Evolutionary conservation across 1,139 yeast genomes (phyloP).

Genomic region (Hansenula anomala): DNA sequence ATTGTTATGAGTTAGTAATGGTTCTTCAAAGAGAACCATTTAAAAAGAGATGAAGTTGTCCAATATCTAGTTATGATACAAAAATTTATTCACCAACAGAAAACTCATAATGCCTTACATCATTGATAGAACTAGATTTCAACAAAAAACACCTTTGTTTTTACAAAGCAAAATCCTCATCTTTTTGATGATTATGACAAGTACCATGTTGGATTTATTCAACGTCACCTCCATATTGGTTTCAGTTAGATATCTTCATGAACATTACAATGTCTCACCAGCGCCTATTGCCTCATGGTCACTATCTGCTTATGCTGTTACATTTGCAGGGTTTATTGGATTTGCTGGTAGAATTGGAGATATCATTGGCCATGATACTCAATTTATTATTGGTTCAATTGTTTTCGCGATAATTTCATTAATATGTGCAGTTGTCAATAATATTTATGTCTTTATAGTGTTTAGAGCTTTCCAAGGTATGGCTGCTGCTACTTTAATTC

Average conservation of each 20-base stretch:
- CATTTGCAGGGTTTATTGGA: constrained; percentile 32
- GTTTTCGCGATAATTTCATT: constrained; percentile 24
- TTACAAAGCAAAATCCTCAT: not conserved
- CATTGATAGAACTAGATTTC: not conserved
- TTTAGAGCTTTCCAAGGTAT: constrained; percentile 36
- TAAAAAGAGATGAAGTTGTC: too few relatives aligned
- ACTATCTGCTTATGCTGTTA: constrained; percentile 32
- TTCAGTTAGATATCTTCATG: not conserved
- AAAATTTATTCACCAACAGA: too few relatives aligned
- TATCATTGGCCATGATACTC: constrained; percentile 28
- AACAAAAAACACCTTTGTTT: not conserved
- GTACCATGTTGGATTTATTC: not conserved
- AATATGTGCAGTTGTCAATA: constrained; percentile 27
- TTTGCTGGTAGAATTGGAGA: constrained; percentile 33
- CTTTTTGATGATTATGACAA: not conserved
- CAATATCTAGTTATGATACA: too few relatives aligned
- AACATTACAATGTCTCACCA: constrained; percentile 10
- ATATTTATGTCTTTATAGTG: constrained; percentile 27
- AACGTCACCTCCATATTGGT: not conserved
- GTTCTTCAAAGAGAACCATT: too few relatives aligned
- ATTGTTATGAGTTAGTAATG: too few relatives aligned
- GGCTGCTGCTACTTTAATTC: constrained; percentile 31
- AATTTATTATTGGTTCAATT: constrained; percentile 20
- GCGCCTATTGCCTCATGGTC: constrained; percentile 31
- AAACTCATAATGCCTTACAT: too few relatives aligned